A percentile compares a stretch with the other conserved stretches of the same genome.
Evolutionary conservation across 768 basidiomycete species (phyloP).

Genomic region (Daedaleopsis nitida): DNA sequence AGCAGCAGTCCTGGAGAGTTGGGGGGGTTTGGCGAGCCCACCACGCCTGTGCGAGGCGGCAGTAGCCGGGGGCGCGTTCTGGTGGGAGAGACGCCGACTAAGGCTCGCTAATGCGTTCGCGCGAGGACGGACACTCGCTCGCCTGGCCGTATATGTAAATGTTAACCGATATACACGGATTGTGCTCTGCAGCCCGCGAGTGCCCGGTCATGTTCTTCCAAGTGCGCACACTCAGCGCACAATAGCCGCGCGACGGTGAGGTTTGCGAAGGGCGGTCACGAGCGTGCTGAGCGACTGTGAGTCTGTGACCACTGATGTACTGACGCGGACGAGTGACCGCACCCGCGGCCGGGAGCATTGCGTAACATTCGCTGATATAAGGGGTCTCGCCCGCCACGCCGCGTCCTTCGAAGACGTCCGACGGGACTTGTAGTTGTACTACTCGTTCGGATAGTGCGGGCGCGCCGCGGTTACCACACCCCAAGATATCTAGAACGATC

Average conservation of each 20-base stretch:
- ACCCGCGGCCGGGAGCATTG: too few relatives aligned
- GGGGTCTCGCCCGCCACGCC: background rate
- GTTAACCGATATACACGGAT: background rate
- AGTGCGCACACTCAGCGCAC: background rate
- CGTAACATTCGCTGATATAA: background rate
- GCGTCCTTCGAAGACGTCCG: background rate
- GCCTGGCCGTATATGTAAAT: background rate
- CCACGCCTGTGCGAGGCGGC: background rate
- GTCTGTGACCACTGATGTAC: background rate
- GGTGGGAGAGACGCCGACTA: conserved; percentile 28
- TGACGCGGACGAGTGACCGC: too few relatives aligned
- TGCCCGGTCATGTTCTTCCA: background rate
- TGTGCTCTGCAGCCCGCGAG: background rate
- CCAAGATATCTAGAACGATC: background rate
- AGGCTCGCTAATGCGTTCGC: conserved; percentile 9
- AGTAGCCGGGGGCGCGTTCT: conserved; percentile 11
- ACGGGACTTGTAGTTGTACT: background rate
- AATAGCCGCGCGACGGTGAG: background rate
- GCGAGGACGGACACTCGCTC: background rate
- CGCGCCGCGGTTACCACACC: background rate
- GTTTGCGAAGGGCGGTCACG: background rate
- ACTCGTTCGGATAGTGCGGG: background rate
- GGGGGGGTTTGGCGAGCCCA: conserved; percentile 7
- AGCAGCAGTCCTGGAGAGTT: conserved; percentile 19
- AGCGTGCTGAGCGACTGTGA: background rate